Percentiles rank a stretch among this genome's conserved stretches.
These are phyloP conservation scores for Saccharomyces hybrid DNA, from an alignment of 1,139 yeast genomes.

Conservation along the genomic window DNA sequence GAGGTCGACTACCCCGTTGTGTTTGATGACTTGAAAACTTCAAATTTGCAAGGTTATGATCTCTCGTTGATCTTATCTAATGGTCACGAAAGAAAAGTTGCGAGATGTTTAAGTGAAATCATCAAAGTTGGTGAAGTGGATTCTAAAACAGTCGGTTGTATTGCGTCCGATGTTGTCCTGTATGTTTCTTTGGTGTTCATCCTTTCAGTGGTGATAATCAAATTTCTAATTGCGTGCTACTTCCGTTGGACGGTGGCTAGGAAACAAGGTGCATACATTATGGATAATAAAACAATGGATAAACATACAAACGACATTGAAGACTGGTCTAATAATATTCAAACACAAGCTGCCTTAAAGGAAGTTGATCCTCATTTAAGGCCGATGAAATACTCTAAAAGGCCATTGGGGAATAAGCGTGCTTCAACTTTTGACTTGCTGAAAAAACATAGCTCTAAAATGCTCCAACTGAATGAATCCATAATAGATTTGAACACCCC, in stretches of 20 bases:
- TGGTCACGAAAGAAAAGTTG: constrained; percentile 59
- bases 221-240: constrained; percentile 80
- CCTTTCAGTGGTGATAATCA: constrained; percentile 64
- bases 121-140: constrained; percentile 85
- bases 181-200: constrained; percentile 76
- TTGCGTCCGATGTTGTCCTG: constrained; percentile 79
- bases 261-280: constrained; percentile 67
- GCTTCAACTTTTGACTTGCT: constrained; percentile 24
- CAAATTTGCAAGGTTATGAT: constrained; percentile 66
- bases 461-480: constrained; percentile 14
- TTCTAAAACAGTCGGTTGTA: constrained; percentile 89
- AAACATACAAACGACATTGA: constrained; percentile 59
- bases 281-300: constrained; percentile 47
- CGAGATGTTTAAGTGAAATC: constrained; percentile 77
- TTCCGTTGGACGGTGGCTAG: constrained; percentile 77
- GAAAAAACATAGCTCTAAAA: constrained; percentile 19
- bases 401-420: constrained; percentile 5
- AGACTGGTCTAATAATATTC: constrained; percentile 61
- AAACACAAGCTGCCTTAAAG: constrained; percentile 47
- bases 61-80: constrained; percentile 69
- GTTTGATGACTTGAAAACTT: constrained; percentile 55
- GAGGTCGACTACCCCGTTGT: constrained; percentile 66
- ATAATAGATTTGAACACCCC: constrained; percentile 5
- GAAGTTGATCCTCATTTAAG: constrained; percentile 40
- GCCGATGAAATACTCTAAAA: constrained; percentile 12